Evolutionary conservation across 202 grass and related monocot species (phyloP).

Genomic region (Miscanthus sacchariflorus): DNA sequence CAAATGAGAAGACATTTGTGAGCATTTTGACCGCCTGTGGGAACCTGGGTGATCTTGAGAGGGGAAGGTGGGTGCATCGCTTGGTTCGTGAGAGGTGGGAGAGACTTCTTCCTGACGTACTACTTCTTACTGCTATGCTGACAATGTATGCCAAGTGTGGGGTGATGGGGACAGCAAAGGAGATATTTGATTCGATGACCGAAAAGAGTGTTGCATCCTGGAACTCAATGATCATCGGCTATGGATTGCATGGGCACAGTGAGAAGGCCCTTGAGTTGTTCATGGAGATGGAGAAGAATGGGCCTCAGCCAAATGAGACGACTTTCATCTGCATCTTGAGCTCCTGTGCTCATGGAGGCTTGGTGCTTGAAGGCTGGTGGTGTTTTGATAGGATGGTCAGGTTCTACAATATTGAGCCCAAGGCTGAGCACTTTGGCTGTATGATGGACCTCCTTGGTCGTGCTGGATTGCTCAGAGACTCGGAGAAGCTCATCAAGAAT

Average conservation of each 20-base stretch:
- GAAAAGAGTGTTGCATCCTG: constrained; percentile 23
- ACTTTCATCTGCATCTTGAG: constrained; percentile 31
- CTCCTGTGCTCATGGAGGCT: constrained; percentile 19
- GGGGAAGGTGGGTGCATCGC: constrained; percentile 18
- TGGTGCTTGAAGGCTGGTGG: constrained; percentile 38
- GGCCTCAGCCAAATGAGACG: constrained; percentile 11
- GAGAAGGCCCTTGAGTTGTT: constrained; percentile 24
- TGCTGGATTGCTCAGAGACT: constrained; percentile 23
- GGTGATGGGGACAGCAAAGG: constrained; percentile 10
- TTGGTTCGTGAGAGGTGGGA: constrained; percentile 14
- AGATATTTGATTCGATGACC: constrained; percentile 14
- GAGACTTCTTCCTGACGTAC: not conserved
- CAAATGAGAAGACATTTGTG: constrained; percentile 30
- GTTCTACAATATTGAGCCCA: constrained; percentile 27
- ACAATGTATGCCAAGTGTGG: constrained; percentile 37
- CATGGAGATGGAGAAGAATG: constrained; percentile 35
- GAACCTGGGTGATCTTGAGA: constrained; percentile 21
- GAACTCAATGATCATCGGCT: constrained; percentile 31
- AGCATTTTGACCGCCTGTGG: constrained; percentile 16
- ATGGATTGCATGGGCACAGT: constrained; percentile 22
- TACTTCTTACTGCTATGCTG: constrained; percentile 21
- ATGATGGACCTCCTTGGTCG: constrained; percentile 23
- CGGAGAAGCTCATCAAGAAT: not conserved
- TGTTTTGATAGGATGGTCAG: constrained; percentile 34
- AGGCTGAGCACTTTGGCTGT: constrained; percentile 30